phyloP scores from a whole-genome alignment of 2,329 filamentous ascomycete species.

The Simplicillium sp. region DNA sequence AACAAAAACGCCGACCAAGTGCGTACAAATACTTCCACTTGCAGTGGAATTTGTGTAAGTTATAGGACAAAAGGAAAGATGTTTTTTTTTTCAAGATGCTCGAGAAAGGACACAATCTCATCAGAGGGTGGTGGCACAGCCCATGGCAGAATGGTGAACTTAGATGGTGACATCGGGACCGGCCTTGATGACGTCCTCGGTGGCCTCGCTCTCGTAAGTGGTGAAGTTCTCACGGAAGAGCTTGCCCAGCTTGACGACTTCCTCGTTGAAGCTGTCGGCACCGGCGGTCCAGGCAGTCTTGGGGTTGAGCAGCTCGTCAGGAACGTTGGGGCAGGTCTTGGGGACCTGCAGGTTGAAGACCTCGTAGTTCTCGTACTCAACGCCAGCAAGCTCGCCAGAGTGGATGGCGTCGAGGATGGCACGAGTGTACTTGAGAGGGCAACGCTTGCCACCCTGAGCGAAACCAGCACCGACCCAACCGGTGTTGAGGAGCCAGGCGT shows the following conservation, averaged over 20 bases:
- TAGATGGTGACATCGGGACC: conserved; percentile 31
- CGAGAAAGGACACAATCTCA: neutral
- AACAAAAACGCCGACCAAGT: conserved; percentile 5
- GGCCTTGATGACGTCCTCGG: conserved; percentile 65
- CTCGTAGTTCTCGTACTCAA: conserved; percentile 89
- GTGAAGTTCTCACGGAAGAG: conserved; percentile 97
- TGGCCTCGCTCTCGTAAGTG: conserved; percentile 84
- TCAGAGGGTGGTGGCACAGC: neutral
- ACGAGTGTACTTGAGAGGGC: conserved; percentile 96
- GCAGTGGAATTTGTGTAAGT: neutral
- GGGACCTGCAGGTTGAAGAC: conserved; percentile 97
- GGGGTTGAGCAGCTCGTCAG: conserved; percentile 88
- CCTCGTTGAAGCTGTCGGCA: conserved; percentile 68
- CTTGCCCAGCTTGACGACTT: conserved; percentile 81
- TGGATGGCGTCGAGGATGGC: conserved; percentile 98
- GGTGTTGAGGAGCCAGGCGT: conserved; percentile 97
- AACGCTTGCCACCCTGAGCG: conserved; percentile 87
- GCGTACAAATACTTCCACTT: too few species aligned
- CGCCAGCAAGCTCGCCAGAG: conserved; percentile 87
- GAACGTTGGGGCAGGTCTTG: conserved; percentile 81
- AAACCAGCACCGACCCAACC: conserved; percentile 92
- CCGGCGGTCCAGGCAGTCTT: conserved; percentile 84
- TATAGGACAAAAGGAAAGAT: neutral
- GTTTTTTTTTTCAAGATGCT: neutral
- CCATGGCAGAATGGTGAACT: neutral